Evolutionary conservation across 2,329 filamentous ascomycete genomes (phyloP).

Genomic region (Arthrobotrys entomopaga): DNA sequence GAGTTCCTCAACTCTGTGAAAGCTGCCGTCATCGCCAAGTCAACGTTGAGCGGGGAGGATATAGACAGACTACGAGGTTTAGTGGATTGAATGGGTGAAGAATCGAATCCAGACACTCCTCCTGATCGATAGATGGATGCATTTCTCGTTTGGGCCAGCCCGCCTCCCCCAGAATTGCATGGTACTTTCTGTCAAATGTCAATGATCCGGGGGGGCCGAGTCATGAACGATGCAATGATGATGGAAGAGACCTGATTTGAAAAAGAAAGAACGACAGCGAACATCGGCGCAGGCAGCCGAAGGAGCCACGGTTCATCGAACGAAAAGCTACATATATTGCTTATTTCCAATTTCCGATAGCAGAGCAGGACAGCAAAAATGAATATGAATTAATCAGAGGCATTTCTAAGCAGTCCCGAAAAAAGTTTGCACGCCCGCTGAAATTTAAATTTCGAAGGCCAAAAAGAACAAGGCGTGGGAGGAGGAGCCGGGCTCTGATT

Average conservation of each 20-base stretch:
- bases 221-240: neutral
- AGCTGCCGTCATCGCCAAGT: slow-evolving; percentile 56
- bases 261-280: neutral
- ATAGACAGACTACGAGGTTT: slow-evolving; percentile 51
- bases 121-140: too few species aligned
- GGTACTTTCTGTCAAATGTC: neutral
- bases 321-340: neutral
- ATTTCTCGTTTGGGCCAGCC: too few species aligned
- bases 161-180: neutral
- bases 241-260: neutral
- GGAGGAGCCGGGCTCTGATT: slow-evolving; percentile 20
- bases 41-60: slow-evolving; percentile 52
- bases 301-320: neutral
- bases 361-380: neutral
- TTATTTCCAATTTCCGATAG: slow-evolving; percentile 9
- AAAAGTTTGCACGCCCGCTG: neutral
- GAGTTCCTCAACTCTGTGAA: slow-evolving; percentile 56
- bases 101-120: too few species aligned
- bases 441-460: slow-evolving; percentile 18
- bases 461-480: neutral
- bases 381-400: slow-evolving; percentile 2
- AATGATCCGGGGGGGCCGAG: neutral
- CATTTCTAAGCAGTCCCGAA: slow-evolving; percentile 29
- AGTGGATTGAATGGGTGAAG: neutral
- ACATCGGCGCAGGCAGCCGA: slow-evolving; percentile 20